Evolutionary conservation across 257 asterid genomes (phyloP).

Genomic region (Solanum rostratum): DNA sequence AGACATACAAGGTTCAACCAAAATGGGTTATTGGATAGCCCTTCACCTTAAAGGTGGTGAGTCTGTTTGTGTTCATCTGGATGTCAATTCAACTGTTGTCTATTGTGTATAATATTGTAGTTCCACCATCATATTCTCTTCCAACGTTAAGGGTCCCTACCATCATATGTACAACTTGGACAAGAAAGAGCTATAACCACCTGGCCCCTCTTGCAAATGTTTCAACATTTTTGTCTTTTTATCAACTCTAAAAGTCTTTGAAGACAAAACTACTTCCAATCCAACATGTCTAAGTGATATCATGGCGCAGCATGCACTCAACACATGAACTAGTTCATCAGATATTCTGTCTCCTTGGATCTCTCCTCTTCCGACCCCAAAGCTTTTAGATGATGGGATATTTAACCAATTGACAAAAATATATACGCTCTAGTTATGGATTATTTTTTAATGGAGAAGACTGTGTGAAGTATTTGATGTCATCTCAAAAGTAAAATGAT

Average conservation of each 20-base stretch:
- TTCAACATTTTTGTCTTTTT: not conserved
- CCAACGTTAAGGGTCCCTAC: conserved; percentile 10
- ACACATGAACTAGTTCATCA: not conserved
- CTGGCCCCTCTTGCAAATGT: not conserved
- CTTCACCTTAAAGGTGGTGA: not conserved
- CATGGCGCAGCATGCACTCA: conserved; percentile 1
- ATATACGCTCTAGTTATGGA: not conserved
- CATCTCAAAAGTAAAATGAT: not conserved
- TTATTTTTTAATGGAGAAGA: not conserved
- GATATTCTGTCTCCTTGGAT: not conserved
- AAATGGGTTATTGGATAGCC: not conserved
- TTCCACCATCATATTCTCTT: conserved; percentile 2
- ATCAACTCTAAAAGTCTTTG: not conserved
- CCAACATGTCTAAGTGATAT: conserved; percentile 4
- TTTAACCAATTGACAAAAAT: not conserved
- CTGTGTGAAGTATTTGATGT: not conserved
- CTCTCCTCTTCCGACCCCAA: not conserved
- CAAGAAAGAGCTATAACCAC: not conserved
- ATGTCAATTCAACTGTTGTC: conserved; percentile 4
- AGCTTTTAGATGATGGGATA: not conserved
- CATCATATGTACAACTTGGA: conserved; percentile 4
- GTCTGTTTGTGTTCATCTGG: too few relatives aligned
- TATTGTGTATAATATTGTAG: not conserved
- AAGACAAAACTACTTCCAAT: not conserved
- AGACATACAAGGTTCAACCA: not conserved